Base-by-base conservation (phyloP, 2,329 filamentous ascomycete genomes). In the Trichoderma endophyticum region DNA sequence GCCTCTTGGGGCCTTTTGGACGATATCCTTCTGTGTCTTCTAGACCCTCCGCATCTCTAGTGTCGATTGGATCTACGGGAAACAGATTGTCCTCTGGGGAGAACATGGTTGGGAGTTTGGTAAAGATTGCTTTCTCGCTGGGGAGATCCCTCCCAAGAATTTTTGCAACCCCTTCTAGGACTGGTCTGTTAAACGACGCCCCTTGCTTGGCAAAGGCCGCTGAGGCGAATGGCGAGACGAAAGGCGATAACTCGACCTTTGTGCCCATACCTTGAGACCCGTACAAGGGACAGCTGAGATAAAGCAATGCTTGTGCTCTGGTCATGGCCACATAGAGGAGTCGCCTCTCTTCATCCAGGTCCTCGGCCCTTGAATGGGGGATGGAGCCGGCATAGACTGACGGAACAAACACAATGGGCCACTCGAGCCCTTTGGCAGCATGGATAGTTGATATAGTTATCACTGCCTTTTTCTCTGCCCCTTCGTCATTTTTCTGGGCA, bases 281-380 rank as follows among this genome's bases (percentile, higher is more conserved):
- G 75, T 90, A 90, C 48, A 91, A 80, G 0, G 95, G 93, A 75
- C 90, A 93, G 79, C 94, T 97, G 70, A 98, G 84, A 77, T 97
- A 97, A 1, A 99, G 83, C 34, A 98, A 82, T 1, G 90, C 91
- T 79, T 98, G 91, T 7, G 96, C 95, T 79, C 95, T 87, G 3
- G 95, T 99, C 95, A 99, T 98, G 32, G 95, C 95, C 15, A 99
- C 96, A 77, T 98, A 99, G 0, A 99, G 85, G 60, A 99, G 82
- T 32, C 95, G 87, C 72, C 96, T 87, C 80, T 99, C 95, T 81
- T 99, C 95, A 71, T 95, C 92, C 3, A 87, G 86, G 78, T 98
- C 93, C 60, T 98, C 95, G 1, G 94, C 89, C 75, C 95, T 88
- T 2, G 91, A 92, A 80, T 98, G 95, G 5, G 95, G 95, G 72